These are phyloP conservation scores for Phytophthora europaea DNA, from an alignment of 352 stramenopile species.

Conservation along the genomic window DNA sequence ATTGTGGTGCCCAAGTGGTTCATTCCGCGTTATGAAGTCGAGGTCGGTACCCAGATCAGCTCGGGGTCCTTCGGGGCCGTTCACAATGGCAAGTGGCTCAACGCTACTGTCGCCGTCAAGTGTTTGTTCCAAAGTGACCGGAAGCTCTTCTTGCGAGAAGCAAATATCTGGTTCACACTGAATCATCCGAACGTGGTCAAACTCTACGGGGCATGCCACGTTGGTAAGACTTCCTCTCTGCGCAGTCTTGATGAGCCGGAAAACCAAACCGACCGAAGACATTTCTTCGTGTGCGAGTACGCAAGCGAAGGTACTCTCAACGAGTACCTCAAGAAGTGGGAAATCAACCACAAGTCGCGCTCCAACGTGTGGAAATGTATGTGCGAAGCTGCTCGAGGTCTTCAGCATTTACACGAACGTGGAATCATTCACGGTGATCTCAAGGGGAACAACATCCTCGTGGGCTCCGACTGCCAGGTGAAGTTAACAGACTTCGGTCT, in stretches of 20 bases:
- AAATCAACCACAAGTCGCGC: constrained; percentile 20
- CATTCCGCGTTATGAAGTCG: constrained; percentile 36
- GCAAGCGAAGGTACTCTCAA: constrained; percentile 37
- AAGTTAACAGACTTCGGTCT: constrained; percentile 54
- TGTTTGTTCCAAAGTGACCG: constrained; percentile 38
- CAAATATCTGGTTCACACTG: constrained; percentile 45
- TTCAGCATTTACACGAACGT: constrained; percentile 42
- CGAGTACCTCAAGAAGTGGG: constrained; percentile 31
- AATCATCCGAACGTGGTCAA: constrained; percentile 54
- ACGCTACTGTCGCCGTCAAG: constrained; percentile 49
- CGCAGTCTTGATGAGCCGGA: constrained; percentile 26
- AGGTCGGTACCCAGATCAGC: constrained; percentile 31
- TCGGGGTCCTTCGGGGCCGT: constrained; percentile 40
- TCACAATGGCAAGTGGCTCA: constrained; percentile 39
- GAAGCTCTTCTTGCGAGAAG: constrained; percentile 45
- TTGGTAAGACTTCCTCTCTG: constrained; percentile 26
- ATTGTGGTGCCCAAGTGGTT: constrained; percentile 38
- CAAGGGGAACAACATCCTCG: constrained; percentile 87
- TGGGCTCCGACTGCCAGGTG: constrained; percentile 48
- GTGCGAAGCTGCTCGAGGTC: constrained; percentile 36
- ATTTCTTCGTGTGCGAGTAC: constrained; percentile 48
- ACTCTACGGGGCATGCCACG: constrained; percentile 49
- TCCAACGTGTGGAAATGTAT: constrained; percentile 31
- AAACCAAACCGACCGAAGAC: constrained; percentile 23
- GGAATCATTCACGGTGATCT: constrained; percentile 84